phyloP scores from a whole-genome alignment of 306 rosid genomes.

The Senna siamea region DNA sequence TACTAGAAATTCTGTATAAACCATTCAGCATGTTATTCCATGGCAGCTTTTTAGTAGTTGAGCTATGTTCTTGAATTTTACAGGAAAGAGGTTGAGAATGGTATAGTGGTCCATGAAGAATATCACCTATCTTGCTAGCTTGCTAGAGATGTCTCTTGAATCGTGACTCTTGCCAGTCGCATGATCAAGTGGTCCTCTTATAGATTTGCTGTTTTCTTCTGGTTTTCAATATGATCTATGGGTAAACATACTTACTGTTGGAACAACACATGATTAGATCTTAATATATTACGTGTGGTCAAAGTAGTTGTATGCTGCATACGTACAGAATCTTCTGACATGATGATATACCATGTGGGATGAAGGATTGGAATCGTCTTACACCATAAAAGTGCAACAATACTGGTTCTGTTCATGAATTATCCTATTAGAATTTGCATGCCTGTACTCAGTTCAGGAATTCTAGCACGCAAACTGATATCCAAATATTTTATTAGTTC shows the following conservation, averaged over 20 bases:
- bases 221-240: conserved; percentile 11
- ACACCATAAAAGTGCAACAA: background rate
- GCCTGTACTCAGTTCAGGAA: background rate
- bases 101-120: conserved; percentile 1
- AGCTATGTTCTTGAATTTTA: conserved; percentile 12
- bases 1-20: background rate
- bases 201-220: conserved; percentile 8
- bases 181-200: background rate
- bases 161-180: background rate
- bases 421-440: background rate
- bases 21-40: conserved; percentile 7
- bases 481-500: background rate
- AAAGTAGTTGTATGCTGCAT: background rate
- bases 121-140: background rate
- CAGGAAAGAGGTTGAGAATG: background rate
- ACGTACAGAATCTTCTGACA: background rate
- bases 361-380: background rate
- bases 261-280: background rate
- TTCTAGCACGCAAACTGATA: background rate
- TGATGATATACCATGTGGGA: background rate
- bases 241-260: conserved; percentile 4
- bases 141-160: conserved; percentile 1
- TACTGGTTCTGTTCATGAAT: background rate
- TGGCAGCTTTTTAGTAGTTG: conserved; percentile 13
- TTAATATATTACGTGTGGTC: background rate